Conservation (phyloP, 495 filamentous ascomycete species). For the Aspergillus coremiiformis region DNA sequence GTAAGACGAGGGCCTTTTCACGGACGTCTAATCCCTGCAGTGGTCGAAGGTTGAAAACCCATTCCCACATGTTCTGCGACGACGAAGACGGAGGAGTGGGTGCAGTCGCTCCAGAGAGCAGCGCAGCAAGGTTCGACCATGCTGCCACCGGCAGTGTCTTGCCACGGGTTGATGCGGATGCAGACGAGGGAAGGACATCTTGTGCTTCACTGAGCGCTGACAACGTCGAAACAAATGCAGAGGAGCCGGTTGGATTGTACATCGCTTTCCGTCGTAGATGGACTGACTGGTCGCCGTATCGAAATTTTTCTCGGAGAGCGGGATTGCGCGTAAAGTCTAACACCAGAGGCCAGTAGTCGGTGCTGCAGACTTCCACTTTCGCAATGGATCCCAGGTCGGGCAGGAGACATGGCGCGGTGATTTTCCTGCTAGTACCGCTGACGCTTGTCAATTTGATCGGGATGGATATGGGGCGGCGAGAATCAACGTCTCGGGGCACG, state of each 20-base stretch:
- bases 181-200: slow-evolving; percentile 30
- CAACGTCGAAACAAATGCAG: slow-evolving; percentile 69
- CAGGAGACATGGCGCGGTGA: slow-evolving; percentile 69
- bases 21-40: slow-evolving; percentile 63
- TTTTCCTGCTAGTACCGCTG: slow-evolving; percentile 35
- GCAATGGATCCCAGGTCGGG: slow-evolving; percentile 67
- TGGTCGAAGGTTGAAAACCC: slow-evolving; percentile 63
- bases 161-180: slow-evolving; percentile 19
- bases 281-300: slow-evolving; percentile 59
- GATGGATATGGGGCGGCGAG: slow-evolving; percentile 65
- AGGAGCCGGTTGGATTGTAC: slow-evolving; percentile 53
- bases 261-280: slow-evolving; percentile 73
- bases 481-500: slow-evolving; percentile 75
- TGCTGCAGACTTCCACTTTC: slow-evolving; percentile 56
- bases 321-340: slow-evolving; percentile 68
- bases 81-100: slow-evolving; percentile 31
- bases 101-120: slow-evolving; percentile 19
- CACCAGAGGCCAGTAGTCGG: slow-evolving; percentile 78
- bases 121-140: slow-evolving; percentile 14
- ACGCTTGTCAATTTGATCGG: slow-evolving; percentile 55
- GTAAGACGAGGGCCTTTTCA: slow-evolving; percentile 68
- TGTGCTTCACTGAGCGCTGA: slow-evolving; percentile 38
- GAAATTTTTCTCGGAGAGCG: slow-evolving; percentile 60
- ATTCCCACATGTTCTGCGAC: slow-evolving; percentile 51
- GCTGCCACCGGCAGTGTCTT: slow-evolving; percentile 29